Evolutionary conservation across 2,329 filamentous ascomycete genomes (phyloP).

Genomic region (Clarireedia hainanense): DNA sequence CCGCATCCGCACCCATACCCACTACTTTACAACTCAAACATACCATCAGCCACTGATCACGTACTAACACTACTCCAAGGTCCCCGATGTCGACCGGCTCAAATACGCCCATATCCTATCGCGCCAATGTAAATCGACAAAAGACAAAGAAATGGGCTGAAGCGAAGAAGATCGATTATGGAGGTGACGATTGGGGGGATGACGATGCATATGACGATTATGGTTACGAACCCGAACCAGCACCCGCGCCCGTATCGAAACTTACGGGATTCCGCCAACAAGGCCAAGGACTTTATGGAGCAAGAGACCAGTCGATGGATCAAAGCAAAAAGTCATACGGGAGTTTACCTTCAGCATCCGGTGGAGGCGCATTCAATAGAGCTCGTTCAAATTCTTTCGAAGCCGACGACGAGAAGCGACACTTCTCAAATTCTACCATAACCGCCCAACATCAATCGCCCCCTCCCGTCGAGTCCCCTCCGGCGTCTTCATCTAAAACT

Average conservation of each 20-base stretch:
- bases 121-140: constrained; percentile 76
- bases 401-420: constrained; percentile 42
- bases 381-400: constrained; percentile 43
- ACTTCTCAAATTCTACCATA: constrained; percentile 35
- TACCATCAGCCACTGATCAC: constrained; percentile 4
- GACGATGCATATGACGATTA: constrained; percentile 51
- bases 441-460: constrained; percentile 16
- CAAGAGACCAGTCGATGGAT: constrained; percentile 7
- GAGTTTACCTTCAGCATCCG: constrained; percentile 23
- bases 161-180: constrained; percentile 78
- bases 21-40: not conserved
- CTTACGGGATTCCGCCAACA: constrained; percentile 37
- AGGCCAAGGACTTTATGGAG: constrained; percentile 27
- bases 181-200: constrained; percentile 88
- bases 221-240: constrained; percentile 30
- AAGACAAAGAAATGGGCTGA: constrained; percentile 96
- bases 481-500: not conserved
- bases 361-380: constrained; percentile 11
- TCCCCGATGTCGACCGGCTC: constrained; percentile 12
- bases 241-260: constrained; percentile 24
- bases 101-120: constrained; percentile 44
- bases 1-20: not conserved
- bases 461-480: constrained; percentile 5
- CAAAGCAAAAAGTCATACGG: constrained; percentile 26
- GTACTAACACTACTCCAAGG: constrained; percentile 11